A percentile compares a stretch with the other conserved stretches of the same genome.
phyloP scores from a whole-genome alignment of 2,329 filamentous ascomycete species.

The Aciculosporium take region DNA sequence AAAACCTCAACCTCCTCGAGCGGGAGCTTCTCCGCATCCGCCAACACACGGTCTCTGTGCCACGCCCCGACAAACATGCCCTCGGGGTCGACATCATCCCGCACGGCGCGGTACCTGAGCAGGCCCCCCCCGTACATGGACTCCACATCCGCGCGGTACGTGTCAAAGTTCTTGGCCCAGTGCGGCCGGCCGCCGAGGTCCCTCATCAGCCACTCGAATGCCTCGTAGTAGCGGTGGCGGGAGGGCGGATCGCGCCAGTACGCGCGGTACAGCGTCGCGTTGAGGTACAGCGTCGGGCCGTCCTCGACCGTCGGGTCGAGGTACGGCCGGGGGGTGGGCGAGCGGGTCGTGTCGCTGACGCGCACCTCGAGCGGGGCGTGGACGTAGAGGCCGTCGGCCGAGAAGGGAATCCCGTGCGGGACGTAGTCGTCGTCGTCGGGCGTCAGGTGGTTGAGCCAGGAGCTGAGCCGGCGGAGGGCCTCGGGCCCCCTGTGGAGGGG shows the following conservation, averaged over 20 bases:
- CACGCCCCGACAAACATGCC: conserved; percentile 86
- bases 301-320: conserved; percentile 57
- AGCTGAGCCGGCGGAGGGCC: conserved; percentile 65
- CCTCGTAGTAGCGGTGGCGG: conserved; percentile 65
- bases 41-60: conserved; percentile 58
- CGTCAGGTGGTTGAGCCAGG: conserved; percentile 59
- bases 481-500: conserved; percentile 77
- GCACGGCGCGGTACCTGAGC: conserved; percentile 50
- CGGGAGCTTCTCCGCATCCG: conserved; percentile 15
- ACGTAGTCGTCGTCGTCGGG: conserved; percentile 52
- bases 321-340: conserved; percentile 24
- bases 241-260: conserved; percentile 68
- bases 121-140: conserved; percentile 56
- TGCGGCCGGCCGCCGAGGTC: conserved; percentile 71
- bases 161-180: conserved; percentile 84
- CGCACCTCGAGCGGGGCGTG: conserved; percentile 91
- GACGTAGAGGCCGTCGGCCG: conserved; percentile 64
- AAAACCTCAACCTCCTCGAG: conserved; percentile 24
- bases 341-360: conserved; percentile 52
- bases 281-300: conserved; percentile 72
- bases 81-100: conserved; percentile 59
- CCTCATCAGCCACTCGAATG: conserved; percentile 82
- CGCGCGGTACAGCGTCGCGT: conserved; percentile 77
- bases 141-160: conserved; percentile 45
- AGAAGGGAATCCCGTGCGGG: conserved; percentile 61